Base-by-base conservation (phyloP, 805 yeast genomes). In the Kuraishia borneana region DNA sequence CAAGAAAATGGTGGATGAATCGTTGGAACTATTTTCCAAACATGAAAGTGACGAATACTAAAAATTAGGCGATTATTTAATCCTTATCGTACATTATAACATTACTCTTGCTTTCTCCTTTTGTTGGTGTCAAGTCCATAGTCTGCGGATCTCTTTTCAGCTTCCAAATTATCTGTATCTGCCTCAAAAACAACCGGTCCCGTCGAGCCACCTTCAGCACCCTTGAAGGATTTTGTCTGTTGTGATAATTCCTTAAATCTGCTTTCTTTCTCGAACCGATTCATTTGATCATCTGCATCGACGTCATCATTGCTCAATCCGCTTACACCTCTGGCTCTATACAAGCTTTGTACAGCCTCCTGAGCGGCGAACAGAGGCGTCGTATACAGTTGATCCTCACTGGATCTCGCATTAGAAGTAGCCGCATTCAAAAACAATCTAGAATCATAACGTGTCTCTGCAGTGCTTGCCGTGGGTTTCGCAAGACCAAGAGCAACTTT, bases 381-480 rank as follows among this genome's bases (percentile, higher is more conserved):
- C 40, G 74, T 80, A 43, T 78, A 79, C 3, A 73, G 54, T 43
- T 68, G 74, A 33, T 67, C 76, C 19, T 62, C 70, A 29, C 56
- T 47, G 18, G 49, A 50, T 16, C 51, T 46, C 1, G 60, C 47
- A 26, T 61, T 61, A 2, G 70, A 54, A 2, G 50, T 45, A 7
- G 55, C 51, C 2, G 69, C 69, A 20, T 62, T 63, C 7, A 69
- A 51, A 41, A 65, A 77, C 22, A 80, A 49, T 21, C 83, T 60
- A 1, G 83, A 63, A 45, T 80, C 89, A 43, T 72, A 73, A 34
- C 63, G 63, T 2, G 63, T 54, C 30, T 69, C 77, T 6, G 47
- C 49, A 29, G 43, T 13, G 40, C 44, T 22, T 39, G 38, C 25
- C 8, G 34, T 23, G 5, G 33, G 27, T 21, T 33, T 19, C 14